Base-by-base conservation (phyloP, 129 eudicot genomes). In the Glebionis coronaria region DNA sequence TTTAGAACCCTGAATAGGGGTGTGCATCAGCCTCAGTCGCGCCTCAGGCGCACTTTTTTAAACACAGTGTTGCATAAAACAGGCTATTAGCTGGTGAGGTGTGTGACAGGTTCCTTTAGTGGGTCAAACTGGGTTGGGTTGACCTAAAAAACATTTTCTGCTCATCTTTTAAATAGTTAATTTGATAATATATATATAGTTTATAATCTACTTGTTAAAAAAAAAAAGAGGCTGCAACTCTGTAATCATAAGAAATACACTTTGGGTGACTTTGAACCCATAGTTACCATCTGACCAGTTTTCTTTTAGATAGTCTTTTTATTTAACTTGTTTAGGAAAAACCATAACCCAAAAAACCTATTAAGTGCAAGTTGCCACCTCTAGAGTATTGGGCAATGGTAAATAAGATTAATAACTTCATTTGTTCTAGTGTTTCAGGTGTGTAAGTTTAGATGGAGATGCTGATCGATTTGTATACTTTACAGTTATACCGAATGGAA, bases 381-480 rank as follows among this genome's bases (percentile, higher is more conserved):
- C 60, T 52, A 40, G 12, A 35, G 9, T 68, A 54, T 0, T 3
- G 72, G 29, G 40, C 6, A 54, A 31, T 29, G 50, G 59, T 20
- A 61, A 38, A 44, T 71, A 62, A 51, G 70, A 72, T 61, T 83
- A 76, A 78, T 62, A 67, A 61, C 72, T 61, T 69, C 55, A 54
- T 76, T 63, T 27, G 50, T 80, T 75, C 51, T 81, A 81, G 83
- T 75, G 57, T 74, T 91, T 81, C 98, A 88, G 95, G 95, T 88
- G 96, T 88, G 96, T 89, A 70, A 88, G 98, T 79, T 83, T 92
- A 74, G 98, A 92, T 81, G 96, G 98, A 65, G 96, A 92, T 82
- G 96, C 95, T 63, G 96, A 92, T 56, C 91, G 98, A 55, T 85
- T 92, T 14, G 91, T 88, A 28, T 92, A 92, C 80, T 92, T 92